Base-by-base conservation (phyloP, 768 basidiomycete species). In the Mycena capillaripes region DNA sequence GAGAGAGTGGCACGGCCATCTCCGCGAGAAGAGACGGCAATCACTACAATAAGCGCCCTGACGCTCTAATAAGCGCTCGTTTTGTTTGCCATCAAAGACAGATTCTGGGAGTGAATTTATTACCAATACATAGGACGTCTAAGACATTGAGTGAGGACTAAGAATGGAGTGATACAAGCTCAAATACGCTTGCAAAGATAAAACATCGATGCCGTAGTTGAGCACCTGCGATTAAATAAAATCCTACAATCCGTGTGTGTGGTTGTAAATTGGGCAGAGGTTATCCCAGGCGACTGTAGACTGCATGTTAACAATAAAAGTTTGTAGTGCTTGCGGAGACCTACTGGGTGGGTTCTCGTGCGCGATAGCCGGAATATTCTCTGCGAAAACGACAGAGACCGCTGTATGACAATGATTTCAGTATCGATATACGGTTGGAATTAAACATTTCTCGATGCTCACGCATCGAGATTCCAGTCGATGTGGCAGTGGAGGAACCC, bases 401-500 rank as follows among this genome's bases (percentile, higher is more conserved):
- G 46, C 75, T 59, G 76, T 36, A 16, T 2, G 50, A 6, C 5
- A 8, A 2, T 63, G 25, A 9, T 19, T 7, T 56, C 30, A 56
- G 55, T n/a, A n/a, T n/a, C n/a, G n/a, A n/a, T n/a, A n/a, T n/a
- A n/a, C 4, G 17, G 2, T 3, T 7, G 4, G 27, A 8, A 32
- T 6, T 3, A 34, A 38, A 21, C n/a, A 57, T 29, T 29, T 8
- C 29, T 19, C 16, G 21, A 14, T 8, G 70, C 65, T 19, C 61
- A 79, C 71, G 69, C 73, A 72, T 82, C 78, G 48, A 85, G 76
- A 76, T 85, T 82, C 80, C 81, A 84, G 58, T 83, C 80, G 29
- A 38, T 50, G n/a, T 21, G 58, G 6, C 78, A 84, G 66, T 84
- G 84, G 23, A 85, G 69, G 72, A 86, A 79, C 85, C 88, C 56